A percentile compares a stretch with the other conserved stretches of the same genome.
Conservation (phyloP, 1,284 basidiomycete genomes). For the Boletellus deceptivus region DNA sequence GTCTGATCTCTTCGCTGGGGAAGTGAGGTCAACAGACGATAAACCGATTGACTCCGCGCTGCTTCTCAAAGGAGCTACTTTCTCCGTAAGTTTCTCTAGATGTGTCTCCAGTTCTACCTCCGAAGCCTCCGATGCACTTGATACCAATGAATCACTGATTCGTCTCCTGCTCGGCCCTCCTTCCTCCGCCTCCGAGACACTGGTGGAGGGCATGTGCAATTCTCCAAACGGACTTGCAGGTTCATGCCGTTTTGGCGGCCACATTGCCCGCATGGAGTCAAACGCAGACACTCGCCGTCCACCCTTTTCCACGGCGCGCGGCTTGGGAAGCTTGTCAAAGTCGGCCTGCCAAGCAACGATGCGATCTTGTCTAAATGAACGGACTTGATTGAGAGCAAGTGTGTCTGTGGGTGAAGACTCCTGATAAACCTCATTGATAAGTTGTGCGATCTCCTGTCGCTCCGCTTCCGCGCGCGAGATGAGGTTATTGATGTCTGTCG, state of each 20-base stretch:
- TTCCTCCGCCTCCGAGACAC: slow-evolving; percentile 80
- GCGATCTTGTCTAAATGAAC: slow-evolving; percentile 87
- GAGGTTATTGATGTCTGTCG: slow-evolving; percentile 61
- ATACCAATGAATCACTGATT: slow-evolving; percentile 52
- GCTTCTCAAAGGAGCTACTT: slow-evolving; percentile 18
- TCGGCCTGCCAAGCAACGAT: slow-evolving; percentile 96
- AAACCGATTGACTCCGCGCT: slow-evolving; percentile 20
- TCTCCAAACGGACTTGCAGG: slow-evolving; percentile 50
- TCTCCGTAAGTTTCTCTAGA: slow-evolving; percentile 25
- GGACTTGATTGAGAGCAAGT: slow-evolving; percentile 84
- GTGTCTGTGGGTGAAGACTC: slow-evolving; percentile 83
- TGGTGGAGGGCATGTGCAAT: slow-evolving; percentile 56
- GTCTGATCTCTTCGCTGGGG: slow-evolving; percentile 42
- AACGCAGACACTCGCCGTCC: slow-evolving; percentile 60
- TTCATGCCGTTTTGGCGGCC: slow-evolving; percentile 56
- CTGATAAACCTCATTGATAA: slow-evolving; percentile 81
- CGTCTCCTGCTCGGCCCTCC: slow-evolving; percentile 42
- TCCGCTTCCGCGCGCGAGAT: slow-evolving; percentile 74
- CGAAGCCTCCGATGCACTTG: slow-evolving; percentile 60
- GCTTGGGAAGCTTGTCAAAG: slow-evolving; percentile 74
- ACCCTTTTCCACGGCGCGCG: slow-evolving; percentile 48
- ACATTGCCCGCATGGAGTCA: slow-evolving; percentile 65
- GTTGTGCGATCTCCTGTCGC: slow-evolving; percentile 68
- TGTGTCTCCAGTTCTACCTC: slow-evolving; percentile 42
- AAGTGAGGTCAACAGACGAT: slow-evolving; percentile 5